Evolutionary conservation across 1,284 basidiomycete species (phyloP).

Genomic region (Sporisorium exsertum): DNA sequence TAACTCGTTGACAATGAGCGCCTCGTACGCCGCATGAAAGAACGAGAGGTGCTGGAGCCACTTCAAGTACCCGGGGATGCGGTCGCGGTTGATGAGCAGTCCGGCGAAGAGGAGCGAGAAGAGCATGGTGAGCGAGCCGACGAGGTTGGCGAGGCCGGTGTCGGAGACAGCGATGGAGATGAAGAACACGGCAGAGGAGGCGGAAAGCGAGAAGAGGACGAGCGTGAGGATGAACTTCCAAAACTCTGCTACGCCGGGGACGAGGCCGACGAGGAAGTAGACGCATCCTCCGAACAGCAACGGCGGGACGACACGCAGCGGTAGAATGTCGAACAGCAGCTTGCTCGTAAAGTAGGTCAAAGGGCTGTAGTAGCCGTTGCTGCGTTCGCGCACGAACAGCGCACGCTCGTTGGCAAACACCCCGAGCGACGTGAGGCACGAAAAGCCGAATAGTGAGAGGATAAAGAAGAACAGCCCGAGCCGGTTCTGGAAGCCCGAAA

Average conservation of each 20-base stretch:
- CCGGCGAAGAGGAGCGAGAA: constrained; percentile 94
- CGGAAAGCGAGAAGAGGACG: constrained; percentile 93
- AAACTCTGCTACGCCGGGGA: constrained; percentile 86
- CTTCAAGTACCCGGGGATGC: constrained; percentile 78
- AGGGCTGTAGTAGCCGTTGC: constrained; percentile 96
- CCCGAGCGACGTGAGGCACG: constrained; percentile 89
- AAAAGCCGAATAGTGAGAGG: constrained; percentile 93
- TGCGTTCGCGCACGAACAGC: constrained; percentile 94
- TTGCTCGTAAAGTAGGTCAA: constrained; percentile 95
- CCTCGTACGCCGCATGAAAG: constrained; percentile 99
- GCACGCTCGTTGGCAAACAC: constrained; percentile 93
- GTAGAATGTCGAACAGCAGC: constrained; percentile 94
- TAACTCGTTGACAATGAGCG: constrained; percentile 92
- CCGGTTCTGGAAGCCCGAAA: constrained; percentile 72
- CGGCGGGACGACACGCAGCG: constrained; percentile 91
- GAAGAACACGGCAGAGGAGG: constrained; percentile 88
- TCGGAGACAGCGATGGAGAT: constrained; percentile 88
- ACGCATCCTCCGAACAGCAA: constrained; percentile 94
- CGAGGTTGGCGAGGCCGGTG: constrained; percentile 86
- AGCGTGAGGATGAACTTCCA: constrained; percentile 91
- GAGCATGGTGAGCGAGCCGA: constrained; percentile 95
- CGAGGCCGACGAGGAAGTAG: constrained; percentile 91
- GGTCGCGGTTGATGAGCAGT: constrained; percentile 90
- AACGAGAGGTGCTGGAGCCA: constrained; percentile 93
- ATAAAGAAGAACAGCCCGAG: constrained; percentile 95